These are phyloP conservation scores for Tuber magnatum DNA, from an alignment of 495 filamentous ascomycete genomes.

Conservation along the genomic window DNA sequence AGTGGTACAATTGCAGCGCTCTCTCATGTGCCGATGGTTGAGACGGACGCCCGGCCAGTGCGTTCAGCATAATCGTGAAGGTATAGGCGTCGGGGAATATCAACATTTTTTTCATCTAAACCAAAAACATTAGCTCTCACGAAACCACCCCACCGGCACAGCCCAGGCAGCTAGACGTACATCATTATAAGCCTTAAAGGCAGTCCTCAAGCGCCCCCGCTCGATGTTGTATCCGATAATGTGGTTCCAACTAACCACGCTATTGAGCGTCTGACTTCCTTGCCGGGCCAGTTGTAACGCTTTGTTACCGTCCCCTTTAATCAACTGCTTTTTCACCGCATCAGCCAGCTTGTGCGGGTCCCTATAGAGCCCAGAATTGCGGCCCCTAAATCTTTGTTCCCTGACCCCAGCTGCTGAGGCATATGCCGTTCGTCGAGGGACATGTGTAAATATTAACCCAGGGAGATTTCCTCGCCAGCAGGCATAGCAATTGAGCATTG, in stretches of 20 bases:
- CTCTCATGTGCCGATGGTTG: constrained; percentile 51
- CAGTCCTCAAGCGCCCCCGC: constrained; percentile 51
- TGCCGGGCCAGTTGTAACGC: constrained; percentile 59
- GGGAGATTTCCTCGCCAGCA: neutral
- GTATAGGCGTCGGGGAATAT: constrained; percentile 67
- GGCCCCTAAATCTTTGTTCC: neutral
- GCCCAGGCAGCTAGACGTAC: constrained; percentile 44
- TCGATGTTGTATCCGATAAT: constrained; percentile 65
- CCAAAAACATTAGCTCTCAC: neutral
- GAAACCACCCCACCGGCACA: neutral
- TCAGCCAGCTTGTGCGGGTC: constrained; percentile 62
- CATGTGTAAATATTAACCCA: neutral
- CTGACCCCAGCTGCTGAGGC: neutral
- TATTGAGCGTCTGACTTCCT: constrained; percentile 55
- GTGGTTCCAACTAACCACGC: constrained; percentile 78
- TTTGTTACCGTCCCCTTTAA: constrained; percentile 51
- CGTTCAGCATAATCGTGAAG: constrained; percentile 74
- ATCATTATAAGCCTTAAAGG: constrained; percentile 77
- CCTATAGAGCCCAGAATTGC: constrained; percentile 40
- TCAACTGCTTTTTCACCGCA: constrained; percentile 53
- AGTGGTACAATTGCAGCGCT: constrained; percentile 64
- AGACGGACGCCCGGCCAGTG: constrained; percentile 54
- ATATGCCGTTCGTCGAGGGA: neutral
- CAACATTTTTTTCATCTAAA: constrained; percentile 86
- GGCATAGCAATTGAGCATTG: neutral